Conservation (phyloP, 495 filamentous ascomycete species). For the Xylaria castorea region DNA sequence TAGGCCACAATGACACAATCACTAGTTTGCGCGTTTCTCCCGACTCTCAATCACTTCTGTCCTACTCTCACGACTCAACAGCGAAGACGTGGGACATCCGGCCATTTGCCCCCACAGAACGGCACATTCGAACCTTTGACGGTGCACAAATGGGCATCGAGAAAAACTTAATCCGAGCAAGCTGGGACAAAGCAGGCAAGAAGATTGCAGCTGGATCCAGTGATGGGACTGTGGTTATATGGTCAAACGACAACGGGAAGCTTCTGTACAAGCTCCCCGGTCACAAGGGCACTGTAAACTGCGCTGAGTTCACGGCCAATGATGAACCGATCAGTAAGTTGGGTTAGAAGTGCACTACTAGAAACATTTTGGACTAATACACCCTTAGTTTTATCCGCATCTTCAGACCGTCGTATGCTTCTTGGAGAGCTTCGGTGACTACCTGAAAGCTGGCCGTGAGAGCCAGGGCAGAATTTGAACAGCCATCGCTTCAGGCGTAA, state of each 20-base stretch:
- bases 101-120: slow-evolving; percentile 88
- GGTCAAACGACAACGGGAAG: slow-evolving; percentile 83
- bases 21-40: slow-evolving; percentile 90
- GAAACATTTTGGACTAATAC: slow-evolving; percentile 36
- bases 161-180: slow-evolving; percentile 89
- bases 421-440: slow-evolving; percentile 64
- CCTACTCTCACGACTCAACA: slow-evolving; percentile 91
- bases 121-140: slow-evolving; percentile 84
- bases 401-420: slow-evolving; percentile 80
- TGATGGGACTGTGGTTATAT: slow-evolving; percentile 88
- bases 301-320: slow-evolving; percentile 86
- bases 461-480: neutral
- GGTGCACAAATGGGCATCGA: slow-evolving; percentile 87
- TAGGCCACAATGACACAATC: slow-evolving; percentile 90
- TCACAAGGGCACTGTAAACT: slow-evolving; percentile 95
- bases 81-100: slow-evolving; percentile 96
- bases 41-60: slow-evolving; percentile 87
- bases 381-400: slow-evolving; percentile 77
- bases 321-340: slow-evolving; percentile 86
- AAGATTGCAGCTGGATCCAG: slow-evolving; percentile 89
- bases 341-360: neutral
- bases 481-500: neutral
- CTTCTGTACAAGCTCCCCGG: slow-evolving; percentile 93
- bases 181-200: slow-evolving; percentile 87
- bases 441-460: neutral